phyloP scores from a whole-genome alignment of 768 basidiomycete species.

The Pilatotrama ljubarskyi region DNA sequence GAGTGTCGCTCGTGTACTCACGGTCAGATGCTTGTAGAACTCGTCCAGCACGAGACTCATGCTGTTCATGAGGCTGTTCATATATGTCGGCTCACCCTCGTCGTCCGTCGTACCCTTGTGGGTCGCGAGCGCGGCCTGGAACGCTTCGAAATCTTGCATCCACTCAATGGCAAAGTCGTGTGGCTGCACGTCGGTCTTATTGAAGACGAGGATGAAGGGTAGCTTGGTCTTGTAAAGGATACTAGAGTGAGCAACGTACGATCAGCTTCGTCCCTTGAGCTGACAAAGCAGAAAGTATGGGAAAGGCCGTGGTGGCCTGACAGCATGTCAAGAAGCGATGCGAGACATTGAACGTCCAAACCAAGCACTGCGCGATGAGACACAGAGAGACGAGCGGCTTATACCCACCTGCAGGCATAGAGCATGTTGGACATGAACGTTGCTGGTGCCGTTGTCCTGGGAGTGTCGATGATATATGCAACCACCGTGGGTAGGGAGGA shows the following conservation, averaged over 20 bases:
- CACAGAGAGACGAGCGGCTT: neutral
- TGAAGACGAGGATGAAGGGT: constrained; percentile 97
- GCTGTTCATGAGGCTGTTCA: constrained; percentile 98
- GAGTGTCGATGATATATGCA: constrained; percentile 97
- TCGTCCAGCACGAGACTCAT: constrained; percentile 99
- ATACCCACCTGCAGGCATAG: constrained; percentile 88
- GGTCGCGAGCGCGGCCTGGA: constrained; percentile 82
- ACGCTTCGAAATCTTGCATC: constrained; percentile 98
- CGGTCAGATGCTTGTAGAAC: constrained; percentile 96
- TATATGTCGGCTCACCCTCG: constrained; percentile 93
- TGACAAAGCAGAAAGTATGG: too few relatives aligned
- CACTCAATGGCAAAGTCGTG: constrained; percentile 94
- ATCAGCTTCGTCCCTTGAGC: neutral
- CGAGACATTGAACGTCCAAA: too few relatives aligned
- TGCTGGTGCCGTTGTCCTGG: constrained; percentile 88
- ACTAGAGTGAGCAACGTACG: constrained; percentile 39
- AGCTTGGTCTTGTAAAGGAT: constrained; percentile 98
- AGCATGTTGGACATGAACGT: constrained; percentile 99
- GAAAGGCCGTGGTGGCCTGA: too few relatives aligned
- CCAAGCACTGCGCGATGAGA: too few relatives aligned
- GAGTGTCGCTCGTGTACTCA: constrained; percentile 34
- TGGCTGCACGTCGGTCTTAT: constrained; percentile 92
- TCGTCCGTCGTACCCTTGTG: constrained; percentile 67
- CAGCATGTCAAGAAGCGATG: too few relatives aligned
- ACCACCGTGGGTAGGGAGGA: constrained; percentile 91